These are phyloP conservation scores for Leonotis leonurus DNA, from an alignment of 257 asterid species.

Conservation along the genomic window DNA sequence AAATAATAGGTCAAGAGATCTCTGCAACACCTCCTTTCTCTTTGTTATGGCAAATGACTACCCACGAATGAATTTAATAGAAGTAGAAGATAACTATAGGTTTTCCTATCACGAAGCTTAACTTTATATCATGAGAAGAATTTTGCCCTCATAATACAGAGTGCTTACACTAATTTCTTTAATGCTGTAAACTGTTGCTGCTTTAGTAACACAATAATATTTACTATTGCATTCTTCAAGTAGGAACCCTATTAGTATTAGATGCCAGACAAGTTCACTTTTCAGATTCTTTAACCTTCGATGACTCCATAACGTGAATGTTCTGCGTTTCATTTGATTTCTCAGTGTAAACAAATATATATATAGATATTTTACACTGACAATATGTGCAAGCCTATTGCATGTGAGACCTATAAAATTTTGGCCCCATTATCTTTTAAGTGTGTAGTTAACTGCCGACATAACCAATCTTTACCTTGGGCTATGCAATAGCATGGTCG, in stretches of 20 bases:
- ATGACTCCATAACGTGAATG: neutral
- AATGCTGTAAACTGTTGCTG: neutral
- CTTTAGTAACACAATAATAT: neutral
- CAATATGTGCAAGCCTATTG: neutral
- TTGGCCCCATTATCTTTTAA: neutral
- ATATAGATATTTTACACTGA: neutral
- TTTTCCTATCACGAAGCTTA: neutral
- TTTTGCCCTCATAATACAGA: neutral
- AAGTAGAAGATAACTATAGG: neutral
- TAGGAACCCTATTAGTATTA: neutral
- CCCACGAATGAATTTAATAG: neutral
- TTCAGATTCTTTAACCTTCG: neutral
- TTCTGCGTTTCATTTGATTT: neutral
- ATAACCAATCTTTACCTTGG: neutral
- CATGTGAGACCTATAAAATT: neutral
- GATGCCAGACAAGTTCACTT: neutral
- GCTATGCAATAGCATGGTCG: neutral
- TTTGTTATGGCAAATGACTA: constrained; percentile 2
- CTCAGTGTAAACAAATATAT: neutral
- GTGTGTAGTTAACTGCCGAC: neutral
- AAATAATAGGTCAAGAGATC: neutral
- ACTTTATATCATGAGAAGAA: neutral
- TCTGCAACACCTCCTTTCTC: neutral
- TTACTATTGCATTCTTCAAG: neutral
- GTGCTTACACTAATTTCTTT: neutral